A percentile compares a stretch with the other conserved stretches of the same genome.
These are phyloP conservation scores for Parachlorella kessleri DNA, from an alignment of 139 green algal genomes.

Conservation along the genomic window DNA sequence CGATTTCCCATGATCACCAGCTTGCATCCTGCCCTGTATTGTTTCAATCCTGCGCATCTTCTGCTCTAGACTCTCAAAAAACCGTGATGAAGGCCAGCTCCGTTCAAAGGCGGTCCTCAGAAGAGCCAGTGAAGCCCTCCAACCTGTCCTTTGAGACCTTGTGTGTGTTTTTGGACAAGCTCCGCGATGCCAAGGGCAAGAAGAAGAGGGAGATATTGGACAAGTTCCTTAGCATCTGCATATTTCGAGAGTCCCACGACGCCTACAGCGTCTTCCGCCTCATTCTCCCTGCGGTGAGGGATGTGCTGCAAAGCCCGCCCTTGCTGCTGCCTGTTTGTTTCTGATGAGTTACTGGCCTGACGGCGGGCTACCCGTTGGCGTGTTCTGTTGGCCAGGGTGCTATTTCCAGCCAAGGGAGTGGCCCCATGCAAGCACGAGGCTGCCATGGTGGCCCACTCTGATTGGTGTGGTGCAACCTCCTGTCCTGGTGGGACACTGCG, in stretches of 20 bases:
- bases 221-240: background rate
- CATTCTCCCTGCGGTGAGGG: constrained; percentile 57
- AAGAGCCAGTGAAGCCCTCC: background rate
- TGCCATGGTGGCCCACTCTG: too few species aligned
- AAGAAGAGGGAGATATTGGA: background rate
- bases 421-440: too few species aligned
- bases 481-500: too few species aligned
- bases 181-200: background rate
- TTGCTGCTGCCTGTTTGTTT: too few species aligned
- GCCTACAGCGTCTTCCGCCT: constrained; percentile 64
- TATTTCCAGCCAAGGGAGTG: too few species aligned
- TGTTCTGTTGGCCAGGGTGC: too few species aligned
- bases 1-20: background rate
- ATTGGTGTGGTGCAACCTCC: too few species aligned
- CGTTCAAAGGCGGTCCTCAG: too few species aligned
- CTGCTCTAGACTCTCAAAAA: background rate
- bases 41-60: background rate
- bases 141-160: background rate
- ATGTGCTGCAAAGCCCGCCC: too few species aligned
- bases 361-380: too few species aligned
- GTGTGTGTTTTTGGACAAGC: background rate
- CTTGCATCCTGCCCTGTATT: background rate
- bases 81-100: background rate
- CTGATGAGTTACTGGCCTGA: too few species aligned
- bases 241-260: constrained; percentile 24